phyloP scores from a whole-genome alignment of 345 rosid genomes.

The Euclidium syriacum region DNA sequence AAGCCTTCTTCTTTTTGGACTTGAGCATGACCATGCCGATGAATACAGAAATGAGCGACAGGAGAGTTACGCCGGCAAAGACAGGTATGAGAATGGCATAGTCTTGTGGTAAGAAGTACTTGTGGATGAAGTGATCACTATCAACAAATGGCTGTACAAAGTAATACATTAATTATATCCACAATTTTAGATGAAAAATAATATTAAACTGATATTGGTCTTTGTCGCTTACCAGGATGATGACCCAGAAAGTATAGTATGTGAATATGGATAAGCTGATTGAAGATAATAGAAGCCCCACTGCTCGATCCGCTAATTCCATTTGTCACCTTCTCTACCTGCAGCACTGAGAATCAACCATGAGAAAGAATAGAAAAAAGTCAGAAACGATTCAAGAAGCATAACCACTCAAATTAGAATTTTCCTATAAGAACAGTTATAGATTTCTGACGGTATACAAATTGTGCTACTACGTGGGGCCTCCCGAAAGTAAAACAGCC shows the following conservation, averaged over 20 bases:
- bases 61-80: conserved; percentile 61
- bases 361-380: not conserved
- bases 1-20: conserved; percentile 79
- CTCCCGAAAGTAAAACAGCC: not conserved
- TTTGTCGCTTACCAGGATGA: conserved; percentile 60
- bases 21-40: conserved; percentile 76
- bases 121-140: conserved; percentile 76
- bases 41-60: conserved; percentile 60
- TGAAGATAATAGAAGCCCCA: conserved; percentile 63
- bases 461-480: conserved; percentile 6
- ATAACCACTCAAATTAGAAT: not conserved
- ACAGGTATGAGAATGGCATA: conserved; percentile 77
- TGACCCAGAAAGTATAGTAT: conserved; percentile 94
- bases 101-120: conserved; percentile 81
- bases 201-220: not conserved
- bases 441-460: conserved; percentile 4
- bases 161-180: not conserved
- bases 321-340: conserved; percentile 31
- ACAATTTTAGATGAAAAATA: not conserved
- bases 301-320: conserved; percentile 86
- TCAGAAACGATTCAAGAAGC: not conserved
- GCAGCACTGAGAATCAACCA: not conserved
- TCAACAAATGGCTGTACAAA: conserved; percentile 87
- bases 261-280: conserved; percentile 81
- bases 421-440: not conserved